A percentile compares a stretch with the other conserved stretches of the same genome.
phyloP scores from a whole-genome alignment of 176 grass and related monocot genomes.

The Bromus sterilis region DNA sequence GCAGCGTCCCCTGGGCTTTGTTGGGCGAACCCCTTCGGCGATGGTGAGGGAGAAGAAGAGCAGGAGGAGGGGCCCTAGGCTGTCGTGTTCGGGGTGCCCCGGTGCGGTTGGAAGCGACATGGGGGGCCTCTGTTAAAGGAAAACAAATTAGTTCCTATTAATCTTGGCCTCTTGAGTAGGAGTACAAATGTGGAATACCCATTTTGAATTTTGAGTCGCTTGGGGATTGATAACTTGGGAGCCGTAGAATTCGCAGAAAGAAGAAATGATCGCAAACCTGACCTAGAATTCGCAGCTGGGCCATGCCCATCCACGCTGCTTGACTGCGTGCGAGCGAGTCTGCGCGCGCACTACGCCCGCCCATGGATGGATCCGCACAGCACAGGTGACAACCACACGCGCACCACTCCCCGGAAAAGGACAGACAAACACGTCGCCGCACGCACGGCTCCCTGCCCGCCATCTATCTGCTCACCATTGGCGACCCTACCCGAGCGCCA shows the following conservation, averaged over 20 bases:
- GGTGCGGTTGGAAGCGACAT: too few relatives aligned
- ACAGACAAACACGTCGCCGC: neutral
- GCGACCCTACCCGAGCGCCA: neutral
- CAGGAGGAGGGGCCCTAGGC: too few relatives aligned
- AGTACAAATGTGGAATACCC: neutral
- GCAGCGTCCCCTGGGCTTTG: too few relatives aligned
- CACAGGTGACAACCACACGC: conserved; percentile 16
- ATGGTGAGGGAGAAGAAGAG: too few relatives aligned
- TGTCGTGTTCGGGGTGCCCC: too few relatives aligned
- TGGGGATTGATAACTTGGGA: neutral
- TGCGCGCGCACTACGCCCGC: conserved; percentile 17
- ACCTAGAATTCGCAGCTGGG: neutral
- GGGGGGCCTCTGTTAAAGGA: too few relatives aligned
- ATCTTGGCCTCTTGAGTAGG: neutral
- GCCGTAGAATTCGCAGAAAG: neutral
- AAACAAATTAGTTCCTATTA: too few relatives aligned
- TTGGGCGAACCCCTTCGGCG: too few relatives aligned
- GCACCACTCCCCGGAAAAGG: conserved; percentile 1
- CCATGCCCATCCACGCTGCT: neutral
- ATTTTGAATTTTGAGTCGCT: neutral
- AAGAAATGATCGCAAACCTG: neutral
- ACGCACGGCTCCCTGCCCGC: neutral
- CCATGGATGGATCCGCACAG: neutral
- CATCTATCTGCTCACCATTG: neutral
- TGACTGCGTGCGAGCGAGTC: conserved; percentile 20